Conservation (phyloP, 148 eudicot species). For the Arbutus unedo region DNA sequence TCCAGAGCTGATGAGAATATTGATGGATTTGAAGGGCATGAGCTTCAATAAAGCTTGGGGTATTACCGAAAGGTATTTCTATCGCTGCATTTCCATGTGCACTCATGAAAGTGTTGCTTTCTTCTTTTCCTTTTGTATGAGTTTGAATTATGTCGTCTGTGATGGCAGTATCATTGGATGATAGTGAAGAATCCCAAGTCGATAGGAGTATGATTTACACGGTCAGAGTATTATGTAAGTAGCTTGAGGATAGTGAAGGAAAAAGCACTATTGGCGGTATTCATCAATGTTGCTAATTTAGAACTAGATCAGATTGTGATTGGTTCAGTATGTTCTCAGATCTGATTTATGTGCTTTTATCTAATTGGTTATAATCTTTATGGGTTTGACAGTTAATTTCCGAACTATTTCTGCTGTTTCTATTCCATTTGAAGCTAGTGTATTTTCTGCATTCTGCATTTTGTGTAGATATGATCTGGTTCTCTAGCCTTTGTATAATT, state of each 20-base stretch:
- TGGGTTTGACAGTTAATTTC: not conserved
- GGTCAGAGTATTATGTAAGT: not conserved
- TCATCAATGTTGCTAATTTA: not conserved
- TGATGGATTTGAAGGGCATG: conserved; percentile 85
- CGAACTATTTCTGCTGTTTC: not conserved
- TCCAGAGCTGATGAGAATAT: conserved; percentile 87
- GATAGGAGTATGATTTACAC: too few relatives aligned
- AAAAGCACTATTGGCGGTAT: not conserved
- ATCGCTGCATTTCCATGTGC: not conserved
- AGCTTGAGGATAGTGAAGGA: not conserved
- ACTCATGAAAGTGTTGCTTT: not conserved
- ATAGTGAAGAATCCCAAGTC: too few relatives aligned
- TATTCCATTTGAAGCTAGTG: not conserved
- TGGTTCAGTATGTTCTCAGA: not conserved
- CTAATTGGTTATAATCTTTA: too few relatives aligned
- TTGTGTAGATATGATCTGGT: not conserved
- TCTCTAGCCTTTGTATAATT: not conserved
- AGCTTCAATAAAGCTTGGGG: conserved; percentile 83
- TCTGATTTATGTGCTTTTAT: not conserved
- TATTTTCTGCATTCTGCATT: conserved; percentile 2
- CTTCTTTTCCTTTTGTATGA: not conserved
- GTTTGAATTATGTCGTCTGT: not conserved
- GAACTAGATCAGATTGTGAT: not conserved
- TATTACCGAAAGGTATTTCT: conserved; percentile 68
- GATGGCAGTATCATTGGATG: not conserved